Percentiles rank a stretch among this genome's conserved stretches.
These are phyloP conservation scores for Suillus subaureus DNA, from an alignment of 768 basidiomycete genomes.

Conservation along the genomic window DNA sequence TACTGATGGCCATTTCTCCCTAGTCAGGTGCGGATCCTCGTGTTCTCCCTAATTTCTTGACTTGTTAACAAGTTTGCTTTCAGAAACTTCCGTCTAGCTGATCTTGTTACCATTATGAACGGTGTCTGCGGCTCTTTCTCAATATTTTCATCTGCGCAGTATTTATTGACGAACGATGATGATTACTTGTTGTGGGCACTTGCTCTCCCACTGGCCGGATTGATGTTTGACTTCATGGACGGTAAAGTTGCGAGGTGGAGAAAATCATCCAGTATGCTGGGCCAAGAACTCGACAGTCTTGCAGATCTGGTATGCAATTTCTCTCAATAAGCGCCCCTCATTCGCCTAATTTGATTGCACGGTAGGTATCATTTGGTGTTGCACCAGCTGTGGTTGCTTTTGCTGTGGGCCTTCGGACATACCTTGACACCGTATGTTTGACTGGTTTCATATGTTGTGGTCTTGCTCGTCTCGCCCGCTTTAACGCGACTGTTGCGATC, in stretches of 20 bases:
- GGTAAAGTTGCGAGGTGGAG: constrained; percentile 98
- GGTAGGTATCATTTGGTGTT: constrained; percentile 95
- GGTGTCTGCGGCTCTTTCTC: constrained; percentile 97
- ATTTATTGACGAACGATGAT: constrained; percentile 78
- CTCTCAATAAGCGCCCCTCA: constrained; percentile 7
- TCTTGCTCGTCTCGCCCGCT: constrained; percentile 93
- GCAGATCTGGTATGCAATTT: constrained; percentile 79
- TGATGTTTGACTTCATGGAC: constrained; percentile 97
- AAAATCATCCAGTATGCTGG: constrained; percentile 92
- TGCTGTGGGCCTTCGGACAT: constrained; percentile 86
- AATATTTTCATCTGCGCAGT: constrained; percentile 90
- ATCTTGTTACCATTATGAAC: constrained; percentile 98
- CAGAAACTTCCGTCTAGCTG: constrained; percentile 97
- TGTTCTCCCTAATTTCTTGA: constrained; percentile 4
- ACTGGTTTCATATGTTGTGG: constrained; percentile 95
- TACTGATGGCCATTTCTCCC: constrained; percentile 93
- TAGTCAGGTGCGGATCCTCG: constrained; percentile 72
- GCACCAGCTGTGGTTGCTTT: constrained; percentile 95
- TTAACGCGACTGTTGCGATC: constrained; percentile 97
- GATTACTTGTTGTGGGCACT: constrained; percentile 88
- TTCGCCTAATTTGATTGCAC: constrained; percentile 9
- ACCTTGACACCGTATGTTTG: constrained; percentile 85
- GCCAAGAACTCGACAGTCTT: constrained; percentile 96
- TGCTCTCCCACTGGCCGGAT: constrained; percentile 84
- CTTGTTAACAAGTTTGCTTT: constrained; percentile 20